Percentiles rank a stretch among this genome's conserved stretches.
These are phyloP conservation scores for Allomyces macrogynus DNA, from an alignment of 192 early-diverging fungal genomes.

Conservation along the genomic window DNA sequence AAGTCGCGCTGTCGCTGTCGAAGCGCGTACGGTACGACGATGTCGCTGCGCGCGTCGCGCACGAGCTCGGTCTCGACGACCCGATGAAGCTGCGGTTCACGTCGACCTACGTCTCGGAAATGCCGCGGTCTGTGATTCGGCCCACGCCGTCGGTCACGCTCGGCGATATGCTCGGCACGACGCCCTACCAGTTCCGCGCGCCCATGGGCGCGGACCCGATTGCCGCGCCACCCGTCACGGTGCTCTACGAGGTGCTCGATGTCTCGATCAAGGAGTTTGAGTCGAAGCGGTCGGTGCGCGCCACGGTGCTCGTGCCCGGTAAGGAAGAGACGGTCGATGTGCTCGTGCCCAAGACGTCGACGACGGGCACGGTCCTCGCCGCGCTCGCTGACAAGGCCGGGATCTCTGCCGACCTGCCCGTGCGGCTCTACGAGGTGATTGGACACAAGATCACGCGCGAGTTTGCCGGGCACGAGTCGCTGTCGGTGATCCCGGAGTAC, in stretches of 20 bases:
- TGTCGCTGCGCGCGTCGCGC: conserved; percentile 41
- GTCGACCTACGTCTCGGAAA: conserved; percentile 10
- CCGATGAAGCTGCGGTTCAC: conserved; percentile 58
- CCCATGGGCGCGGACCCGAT: conserved; percentile 8
- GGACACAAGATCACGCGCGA: conserved; percentile 23
- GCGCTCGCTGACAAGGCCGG: conserved; percentile 21
- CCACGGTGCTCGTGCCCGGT: conserved; percentile 40
- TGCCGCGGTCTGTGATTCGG: conserved; percentile 20
- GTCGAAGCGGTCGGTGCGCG: conserved; percentile 45
- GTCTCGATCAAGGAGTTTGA: conserved; percentile 65
- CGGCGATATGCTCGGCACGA: conserved; percentile 24
- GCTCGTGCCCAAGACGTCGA: conserved; percentile 39
- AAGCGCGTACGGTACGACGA: conserved; percentile 13
- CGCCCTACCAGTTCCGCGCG: conserved; percentile 7
- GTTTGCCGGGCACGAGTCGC: conserved; percentile 19
- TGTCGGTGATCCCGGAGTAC: conserved; percentile 19
- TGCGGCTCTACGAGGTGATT: conserved; percentile 38
- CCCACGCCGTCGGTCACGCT: conserved; percentile 25
- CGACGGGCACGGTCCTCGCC: conserved; percentile 24
- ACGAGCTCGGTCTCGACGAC: conserved; percentile 27
- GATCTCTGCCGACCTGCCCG: conserved; percentile 14
- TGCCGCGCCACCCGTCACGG: conserved; percentile 12
- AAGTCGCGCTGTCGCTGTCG: not conserved
- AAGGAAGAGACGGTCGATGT: conserved; percentile 56
- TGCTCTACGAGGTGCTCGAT: conserved; percentile 73